Evolutionary conservation across 768 basidiomycete genomes (phyloP).

Genomic region (Tricholoma bakamatsutake): DNA sequence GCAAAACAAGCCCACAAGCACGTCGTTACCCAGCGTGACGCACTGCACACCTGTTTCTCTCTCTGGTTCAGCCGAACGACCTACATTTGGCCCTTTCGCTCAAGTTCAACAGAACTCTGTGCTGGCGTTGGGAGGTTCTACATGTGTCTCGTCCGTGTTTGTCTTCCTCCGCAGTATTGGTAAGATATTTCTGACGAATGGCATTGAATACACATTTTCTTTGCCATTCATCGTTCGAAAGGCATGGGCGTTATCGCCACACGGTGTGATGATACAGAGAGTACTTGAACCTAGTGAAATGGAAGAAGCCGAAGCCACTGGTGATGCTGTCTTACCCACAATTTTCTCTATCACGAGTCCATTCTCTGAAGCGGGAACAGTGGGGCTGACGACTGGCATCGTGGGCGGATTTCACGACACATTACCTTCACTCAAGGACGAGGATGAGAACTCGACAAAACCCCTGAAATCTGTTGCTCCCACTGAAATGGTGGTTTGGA

Average conservation of each 20-base stretch:
- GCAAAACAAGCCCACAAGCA: conserved; percentile 30
- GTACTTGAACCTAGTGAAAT: conserved; percentile 62
- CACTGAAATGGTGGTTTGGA: conserved; percentile 61
- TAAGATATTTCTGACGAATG: conserved; percentile 65
- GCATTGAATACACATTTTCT: conserved; percentile 70
- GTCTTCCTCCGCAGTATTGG: conserved; percentile 74
- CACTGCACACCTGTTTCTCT: conserved; percentile 29
- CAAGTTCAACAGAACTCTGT: conserved; percentile 35
- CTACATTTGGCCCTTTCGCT: conserved; percentile 53
- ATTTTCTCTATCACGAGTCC: conserved; percentile 76
- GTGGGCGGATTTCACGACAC: conserved; percentile 35
- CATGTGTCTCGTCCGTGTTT: conserved; percentile 57
- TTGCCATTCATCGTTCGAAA: conserved; percentile 75
- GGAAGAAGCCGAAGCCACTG: conserved; percentile 57
- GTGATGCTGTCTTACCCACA: conserved; percentile 68
- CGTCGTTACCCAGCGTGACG: conserved; percentile 22
- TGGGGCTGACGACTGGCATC: conserved; percentile 63
- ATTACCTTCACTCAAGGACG: conserved; percentile 41
- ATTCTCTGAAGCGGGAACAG: conserved; percentile 65
- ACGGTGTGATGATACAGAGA: conserved; percentile 76
- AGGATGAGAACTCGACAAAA: conserved; percentile 45
- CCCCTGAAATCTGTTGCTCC: conserved; percentile 54
- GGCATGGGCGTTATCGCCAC: conserved; percentile 75
- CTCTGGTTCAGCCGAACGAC: conserved; percentile 24
- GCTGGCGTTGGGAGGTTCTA: conserved; percentile 28